Conservation (phyloP, 257 asterid genomes). For the Striga asiatica region DNA sequence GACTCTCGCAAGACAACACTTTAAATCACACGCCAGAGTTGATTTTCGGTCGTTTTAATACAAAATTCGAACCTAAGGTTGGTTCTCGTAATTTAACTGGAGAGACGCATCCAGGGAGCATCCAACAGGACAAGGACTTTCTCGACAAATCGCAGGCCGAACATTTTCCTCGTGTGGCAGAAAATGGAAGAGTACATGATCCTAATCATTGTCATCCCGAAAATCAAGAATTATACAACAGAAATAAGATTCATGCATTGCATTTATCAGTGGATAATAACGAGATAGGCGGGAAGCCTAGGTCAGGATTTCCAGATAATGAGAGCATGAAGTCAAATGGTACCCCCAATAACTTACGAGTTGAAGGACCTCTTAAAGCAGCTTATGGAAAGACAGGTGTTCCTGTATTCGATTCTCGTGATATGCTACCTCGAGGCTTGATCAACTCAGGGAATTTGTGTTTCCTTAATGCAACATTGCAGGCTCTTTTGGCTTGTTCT, state of each 20-base stretch:
- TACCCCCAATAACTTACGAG: slow-evolving; percentile 21
- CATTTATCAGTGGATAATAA: slow-evolving; percentile 24
- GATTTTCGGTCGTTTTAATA: slow-evolving; percentile 41
- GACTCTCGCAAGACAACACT: slow-evolving; percentile 22
- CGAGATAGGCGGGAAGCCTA: slow-evolving; percentile 19
- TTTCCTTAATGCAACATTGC: slow-evolving; percentile 88
- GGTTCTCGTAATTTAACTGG: slow-evolving; percentile 21
- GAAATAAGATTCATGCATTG: slow-evolving; percentile 20
- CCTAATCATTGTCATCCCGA: slow-evolving; percentile 15
- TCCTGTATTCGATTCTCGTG: slow-evolving; percentile 29
- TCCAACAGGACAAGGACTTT: slow-evolving; percentile 21
- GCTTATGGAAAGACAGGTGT: slow-evolving; percentile 16
- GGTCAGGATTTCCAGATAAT: slow-evolving; percentile 13
- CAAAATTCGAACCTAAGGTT: slow-evolving; percentile 17
- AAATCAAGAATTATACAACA: slow-evolving; percentile 22
- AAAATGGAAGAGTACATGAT: slow-evolving; percentile 36
- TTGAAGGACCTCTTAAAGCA: slow-evolving; percentile 15
- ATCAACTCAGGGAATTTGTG: slow-evolving; percentile 84
- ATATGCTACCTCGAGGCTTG: slow-evolving; percentile 73
- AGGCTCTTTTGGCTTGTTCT: slow-evolving; percentile 82
- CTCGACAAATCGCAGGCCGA: slow-evolving; percentile 13
- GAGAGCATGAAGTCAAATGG: slow-evolving; percentile 32
- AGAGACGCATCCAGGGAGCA: slow-evolving; percentile 10
- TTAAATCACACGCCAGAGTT: slow-evolving; percentile 23
- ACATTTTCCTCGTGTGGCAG: slow-evolving; percentile 20